A percentile compares a stretch with the other conserved stretches of the same genome.
phyloP scores from a whole-genome alignment of 78 protist species.

The Fonticula alba region DNA sequence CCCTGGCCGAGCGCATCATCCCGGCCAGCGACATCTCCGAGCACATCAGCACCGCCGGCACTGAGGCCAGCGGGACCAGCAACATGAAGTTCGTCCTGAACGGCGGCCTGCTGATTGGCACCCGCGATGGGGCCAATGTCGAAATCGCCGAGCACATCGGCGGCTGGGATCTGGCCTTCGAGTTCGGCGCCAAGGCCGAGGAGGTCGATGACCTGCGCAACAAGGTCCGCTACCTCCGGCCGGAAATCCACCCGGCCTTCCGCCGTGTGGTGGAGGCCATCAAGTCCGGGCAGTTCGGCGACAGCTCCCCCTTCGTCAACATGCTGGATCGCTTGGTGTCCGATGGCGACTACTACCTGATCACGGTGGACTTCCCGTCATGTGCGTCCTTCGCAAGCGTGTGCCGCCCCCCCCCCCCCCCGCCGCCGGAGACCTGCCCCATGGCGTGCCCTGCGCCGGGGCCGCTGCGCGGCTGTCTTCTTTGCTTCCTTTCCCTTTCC shows the following conservation, averaged over 20 bases:
- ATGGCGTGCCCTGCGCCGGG: too few species aligned
- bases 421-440: too few species aligned
- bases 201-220: slow-evolving; percentile 1
- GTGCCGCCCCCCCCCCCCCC: too few species aligned
- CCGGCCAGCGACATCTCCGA: slow-evolving; percentile 81
- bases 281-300: slow-evolving; percentile 42
- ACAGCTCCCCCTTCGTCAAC: slow-evolving; percentile 12
- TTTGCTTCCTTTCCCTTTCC: too few species aligned
- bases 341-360: slow-evolving; percentile 45
- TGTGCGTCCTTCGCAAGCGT: too few species aligned
- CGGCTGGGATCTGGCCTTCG: slow-evolving; percentile 38
- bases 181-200: slow-evolving; percentile 62
- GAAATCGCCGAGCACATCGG: slow-evolving; percentile 71
- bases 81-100: slow-evolving; percentile 81
- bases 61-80: slow-evolving; percentile 86
- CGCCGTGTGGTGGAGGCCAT: slow-evolving; percentile 35
- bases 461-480: too few species aligned
- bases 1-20: slow-evolving; percentile 74
- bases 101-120: slow-evolving; percentile 80
- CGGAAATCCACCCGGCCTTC: slow-evolving; percentile 23
- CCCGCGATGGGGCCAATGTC: slow-evolving; percentile 86
- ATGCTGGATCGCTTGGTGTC: slow-evolving; percentile 17
- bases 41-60: slow-evolving; percentile 85
- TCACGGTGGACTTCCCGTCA: slow-evolving; percentile 38
- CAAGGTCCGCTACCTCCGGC: slow-evolving; percentile 33